These are phyloP conservation scores for Cetradonia linearis DNA, from an alignment of 495 filamentous ascomycete genomes.

Conservation along the genomic window DNA sequence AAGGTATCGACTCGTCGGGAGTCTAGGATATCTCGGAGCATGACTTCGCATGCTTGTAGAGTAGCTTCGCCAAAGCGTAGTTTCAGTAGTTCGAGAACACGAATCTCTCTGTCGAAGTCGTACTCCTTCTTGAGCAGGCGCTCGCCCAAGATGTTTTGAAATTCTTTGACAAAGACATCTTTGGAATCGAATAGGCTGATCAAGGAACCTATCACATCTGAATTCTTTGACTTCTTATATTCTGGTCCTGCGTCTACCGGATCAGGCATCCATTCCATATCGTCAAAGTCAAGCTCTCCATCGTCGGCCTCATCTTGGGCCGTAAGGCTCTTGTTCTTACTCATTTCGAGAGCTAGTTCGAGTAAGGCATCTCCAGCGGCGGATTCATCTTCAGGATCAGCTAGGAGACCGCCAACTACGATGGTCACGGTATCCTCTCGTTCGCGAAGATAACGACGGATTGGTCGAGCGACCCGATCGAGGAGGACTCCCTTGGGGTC, in stretches of 20 bases:
- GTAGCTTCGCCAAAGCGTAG: slow-evolving; percentile 74
- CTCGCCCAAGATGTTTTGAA: slow-evolving; percentile 74
- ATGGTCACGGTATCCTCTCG: slow-evolving; percentile 86
- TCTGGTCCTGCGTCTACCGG: slow-evolving; percentile 88
- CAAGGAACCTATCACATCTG: slow-evolving; percentile 85
- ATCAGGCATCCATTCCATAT: slow-evolving; percentile 85
- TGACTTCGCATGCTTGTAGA: slow-evolving; percentile 88
- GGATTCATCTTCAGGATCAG: slow-evolving; percentile 47
- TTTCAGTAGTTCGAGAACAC: slow-evolving; percentile 80
- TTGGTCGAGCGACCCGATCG: slow-evolving; percentile 69
- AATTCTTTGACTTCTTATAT: slow-evolving; percentile 76
- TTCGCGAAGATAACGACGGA: slow-evolving; percentile 81
- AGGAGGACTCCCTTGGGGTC: slow-evolving; percentile 88
- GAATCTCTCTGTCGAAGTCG: slow-evolving; percentile 64
- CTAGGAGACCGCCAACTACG: slow-evolving; percentile 75
- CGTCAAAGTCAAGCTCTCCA: slow-evolving; percentile 67
- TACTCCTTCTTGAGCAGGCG: slow-evolving; percentile 63
- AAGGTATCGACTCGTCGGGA: slow-evolving; percentile 59
- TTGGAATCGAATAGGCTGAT: slow-evolving; percentile 78
- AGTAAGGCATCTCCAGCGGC: slow-evolving; percentile 44
- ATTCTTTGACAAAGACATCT: slow-evolving; percentile 86
- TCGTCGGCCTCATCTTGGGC: slow-evolving; percentile 47
- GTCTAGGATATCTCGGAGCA: slow-evolving; percentile 89
- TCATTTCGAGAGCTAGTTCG: slow-evolving; percentile 68
- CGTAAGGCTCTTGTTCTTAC: slow-evolving; percentile 44